Evolutionary conservation across 1,139 yeast genomes (phyloP), one percentile per base, ranked within the genome.

Genomic region (Cylindricascospora bacillispora): DNA sequence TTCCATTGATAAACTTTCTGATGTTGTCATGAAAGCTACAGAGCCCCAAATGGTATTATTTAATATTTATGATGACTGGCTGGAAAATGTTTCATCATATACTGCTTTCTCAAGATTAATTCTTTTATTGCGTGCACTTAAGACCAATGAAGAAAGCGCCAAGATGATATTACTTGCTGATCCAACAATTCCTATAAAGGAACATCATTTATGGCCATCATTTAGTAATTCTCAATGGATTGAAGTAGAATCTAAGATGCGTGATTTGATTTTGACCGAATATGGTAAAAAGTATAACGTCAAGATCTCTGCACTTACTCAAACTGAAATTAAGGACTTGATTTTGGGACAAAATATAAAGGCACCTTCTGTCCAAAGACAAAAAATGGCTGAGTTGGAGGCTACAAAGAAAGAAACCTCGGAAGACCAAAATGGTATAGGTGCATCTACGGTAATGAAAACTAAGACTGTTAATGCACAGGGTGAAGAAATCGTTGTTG

Each of bases 11-110:
- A 83, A 82, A 47, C 57, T 89, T 30, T 72, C 80, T 0, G 85
- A 82, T 40, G 64, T 81, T 33, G 92, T 89, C 9, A 60, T 80
- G 56, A 74, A 73, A 41, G 95, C 97, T 3, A 81, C 77, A 29
- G 95, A 85, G 52, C 93, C 95, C 0, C 89, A 83, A 51, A 82
- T 86, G 94, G 81, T 80, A 3, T 58, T 86, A 36, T 82, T 85
- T 59, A 85, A 86, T 49, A 62, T 89, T 35, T 92, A 85, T 54
- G 99, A 92, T 54, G 95, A 89, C 52, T 92, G 99, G 99, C 62
- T 85, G 34, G 69, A 73, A 38, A 64, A 70, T 0, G 73, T 85
- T 25, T 80, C 93, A 0, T 77, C 97, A 0, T 83, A 79, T 46
- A 92, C 98, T 1, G 97, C 98, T 1, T 92, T 89, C 52, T 83